Base-by-base conservation (phyloP, 2,329 filamentous ascomycete genomes). In the Aphanocladium album region DNA sequence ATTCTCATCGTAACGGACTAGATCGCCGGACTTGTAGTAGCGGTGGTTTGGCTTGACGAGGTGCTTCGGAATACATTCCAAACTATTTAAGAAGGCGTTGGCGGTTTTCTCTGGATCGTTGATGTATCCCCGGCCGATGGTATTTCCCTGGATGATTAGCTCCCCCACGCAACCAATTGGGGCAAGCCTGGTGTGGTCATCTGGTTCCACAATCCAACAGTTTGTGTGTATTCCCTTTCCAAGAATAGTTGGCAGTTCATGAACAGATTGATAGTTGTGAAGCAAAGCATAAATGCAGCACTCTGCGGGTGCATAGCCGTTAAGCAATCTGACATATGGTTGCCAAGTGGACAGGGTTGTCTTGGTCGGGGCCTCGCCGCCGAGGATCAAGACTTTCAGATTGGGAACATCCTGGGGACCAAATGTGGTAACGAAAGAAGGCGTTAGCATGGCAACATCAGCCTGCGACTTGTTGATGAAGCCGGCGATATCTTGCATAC, bases 1-100 rank as follows among this genome's bases (percentile, higher is more conserved):
- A 55, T 80, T 73, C 0, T 69, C 67, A 17, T 75, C 68, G 35
- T 79, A 79, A 49, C 69, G 68, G 1, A 71, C 80, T 7, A 82
- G 71, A 64, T 83, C 80, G 17, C 80, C 79, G 1, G 80, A 80
- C 53, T 74, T 75, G 62, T 81, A 82, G n/a, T 76, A 63, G 7
- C 67, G 25, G n/a, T 51, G 47, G 19, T 35, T 46, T 11, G 30
- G 11, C 12, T 53, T 39, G 30, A 27, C 27, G 43, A 37, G 46
- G 17, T 30, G n/a, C 37, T 58, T 2, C 25, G 54, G 37, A 14
- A 51, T 9, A 30, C 52, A 47, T 17, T 51, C 57, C 57, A 52
- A 54, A 47, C 23, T 46, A 27, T 37, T 57, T 33, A 43, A 59
- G 43, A 49, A 61, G 41, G 25, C 62, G 47, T 14, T 61, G 14